phyloP scores from a whole-genome alignment of 768 basidiomycete genomes.

The Phallus indusiatus region DNA sequence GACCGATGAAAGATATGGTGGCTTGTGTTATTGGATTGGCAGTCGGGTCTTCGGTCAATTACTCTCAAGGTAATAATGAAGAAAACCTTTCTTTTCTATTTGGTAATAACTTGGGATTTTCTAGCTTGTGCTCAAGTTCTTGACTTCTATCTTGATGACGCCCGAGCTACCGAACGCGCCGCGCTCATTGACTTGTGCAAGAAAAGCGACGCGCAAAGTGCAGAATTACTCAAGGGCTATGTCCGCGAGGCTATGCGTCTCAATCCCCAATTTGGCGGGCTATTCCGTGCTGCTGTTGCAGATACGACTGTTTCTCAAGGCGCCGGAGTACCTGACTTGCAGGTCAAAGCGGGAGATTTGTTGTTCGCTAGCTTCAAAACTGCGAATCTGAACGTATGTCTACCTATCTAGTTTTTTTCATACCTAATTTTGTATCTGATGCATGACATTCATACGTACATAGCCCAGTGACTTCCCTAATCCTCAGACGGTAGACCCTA shows the following conservation, averaged over 20 bases:
- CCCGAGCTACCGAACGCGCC: constrained; percentile 27
- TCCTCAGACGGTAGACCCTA: constrained; percentile 30
- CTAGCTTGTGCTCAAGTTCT: constrained; percentile 37
- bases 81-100: not conserved
- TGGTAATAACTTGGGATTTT: not conserved
- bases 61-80: constrained; percentile 29
- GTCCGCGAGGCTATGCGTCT: constrained; percentile 42
- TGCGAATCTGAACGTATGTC: constrained; percentile 31
- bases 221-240: constrained; percentile 35
- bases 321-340: constrained; percentile 22
- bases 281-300: constrained; percentile 29
- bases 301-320: constrained; percentile 29
- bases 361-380: constrained; percentile 33
- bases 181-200: constrained; percentile 30
- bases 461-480: constrained; percentile 35
- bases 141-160: constrained; percentile 43
- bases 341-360: constrained; percentile 32
- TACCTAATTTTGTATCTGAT: not conserved
- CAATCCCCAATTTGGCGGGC: constrained; percentile 23
- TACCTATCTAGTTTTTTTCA: not conserved
- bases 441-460: too few relatives aligned
- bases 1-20: constrained; percentile 33
- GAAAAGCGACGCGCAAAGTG: constrained; percentile 23
- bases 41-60: constrained; percentile 37
- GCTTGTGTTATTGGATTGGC: constrained; percentile 38